These are phyloP conservation scores for Trebouxia sp. DNA, from an alignment of 139 green algal genomes.

Conservation along the genomic window DNA sequence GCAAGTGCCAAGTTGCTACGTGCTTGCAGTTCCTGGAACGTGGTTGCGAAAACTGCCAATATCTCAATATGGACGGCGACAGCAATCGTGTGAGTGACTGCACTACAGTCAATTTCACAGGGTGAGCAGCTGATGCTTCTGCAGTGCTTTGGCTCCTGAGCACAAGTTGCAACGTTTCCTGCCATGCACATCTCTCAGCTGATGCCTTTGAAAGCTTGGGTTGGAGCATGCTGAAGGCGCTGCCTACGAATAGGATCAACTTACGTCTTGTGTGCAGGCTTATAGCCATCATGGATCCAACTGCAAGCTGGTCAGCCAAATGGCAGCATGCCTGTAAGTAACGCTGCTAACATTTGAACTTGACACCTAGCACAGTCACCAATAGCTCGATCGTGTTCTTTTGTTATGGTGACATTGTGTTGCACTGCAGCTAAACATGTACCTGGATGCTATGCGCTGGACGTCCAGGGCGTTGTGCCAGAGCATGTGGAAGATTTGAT, in stretches of 20 bases:
- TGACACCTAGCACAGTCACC: neutral
- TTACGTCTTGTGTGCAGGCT: slow-evolving; percentile 51
- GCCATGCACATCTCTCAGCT: neutral
- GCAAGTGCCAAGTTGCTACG: neutral
- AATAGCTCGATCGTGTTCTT: neutral
- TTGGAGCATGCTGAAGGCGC: neutral
- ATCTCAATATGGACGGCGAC: slow-evolving; percentile 60
- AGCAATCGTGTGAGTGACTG: slow-evolving; percentile 58
- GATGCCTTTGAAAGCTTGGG: neutral
- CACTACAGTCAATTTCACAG: slow-evolving; percentile 78
- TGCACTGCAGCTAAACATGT: slow-evolving; percentile 36
- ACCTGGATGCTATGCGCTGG: slow-evolving; percentile 45
- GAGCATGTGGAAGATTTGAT: slow-evolving; percentile 32
- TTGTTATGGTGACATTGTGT: too few relatives aligned
- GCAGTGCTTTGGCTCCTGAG: neutral
- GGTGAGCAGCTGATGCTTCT: slow-evolving; percentile 41
- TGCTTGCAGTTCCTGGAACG: slow-evolving; percentile 50
- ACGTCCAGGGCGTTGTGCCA: slow-evolving; percentile 37
- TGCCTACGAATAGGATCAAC: neutral
- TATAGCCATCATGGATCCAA: slow-evolving; percentile 67
- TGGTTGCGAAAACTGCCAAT: slow-evolving; percentile 81
- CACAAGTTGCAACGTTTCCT: neutral
- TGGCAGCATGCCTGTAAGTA: slow-evolving; percentile 66
- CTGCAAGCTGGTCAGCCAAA: slow-evolving; percentile 66
- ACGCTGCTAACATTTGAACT: neutral